phyloP scores from a whole-genome alignment of 192 early-diverging fungal species.

The Phycomyces blakesleeanus region DNA sequence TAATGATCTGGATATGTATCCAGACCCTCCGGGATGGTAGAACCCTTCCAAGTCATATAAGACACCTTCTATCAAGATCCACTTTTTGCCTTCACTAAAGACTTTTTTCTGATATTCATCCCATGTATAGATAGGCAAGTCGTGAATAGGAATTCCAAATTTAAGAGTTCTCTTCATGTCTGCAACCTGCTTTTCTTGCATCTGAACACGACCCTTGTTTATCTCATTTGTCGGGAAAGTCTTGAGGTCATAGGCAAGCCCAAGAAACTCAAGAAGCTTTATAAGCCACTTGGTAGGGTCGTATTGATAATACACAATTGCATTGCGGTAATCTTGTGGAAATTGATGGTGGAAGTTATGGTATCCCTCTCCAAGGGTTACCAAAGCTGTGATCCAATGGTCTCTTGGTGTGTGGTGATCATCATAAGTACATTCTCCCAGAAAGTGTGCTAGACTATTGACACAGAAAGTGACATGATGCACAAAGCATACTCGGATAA shows the following conservation, averaged over 20 bases:
- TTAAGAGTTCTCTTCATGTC: conserved; percentile 54
- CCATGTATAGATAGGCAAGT: conserved; percentile 67
- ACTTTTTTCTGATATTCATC: conserved; percentile 63
- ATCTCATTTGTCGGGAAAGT: conserved; percentile 81
- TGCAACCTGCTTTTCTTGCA: conserved; percentile 75
- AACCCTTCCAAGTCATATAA: conserved; percentile 81
- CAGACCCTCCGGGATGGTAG: conserved; percentile 85
- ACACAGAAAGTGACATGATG: conserved; percentile 91
- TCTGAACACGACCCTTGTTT: conserved; percentile 70
- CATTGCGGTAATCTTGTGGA: conserved; percentile 84
- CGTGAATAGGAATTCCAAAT: conserved; percentile 68
- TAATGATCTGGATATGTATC: conserved; percentile 62
- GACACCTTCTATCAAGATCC: conserved; percentile 81
- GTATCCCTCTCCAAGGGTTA: conserved; percentile 78
- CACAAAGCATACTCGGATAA: conserved; percentile 68
- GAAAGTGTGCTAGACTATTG: conserved; percentile 75
- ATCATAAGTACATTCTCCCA: conserved; percentile 74
- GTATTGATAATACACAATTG: conserved; percentile 73
- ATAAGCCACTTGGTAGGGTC: conserved; percentile 89
- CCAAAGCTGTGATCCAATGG: conserved; percentile 74
- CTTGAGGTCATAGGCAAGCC: conserved; percentile 69
- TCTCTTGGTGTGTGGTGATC: conserved; percentile 77
- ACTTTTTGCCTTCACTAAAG: conserved; percentile 61
- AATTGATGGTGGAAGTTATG: conserved; percentile 90
- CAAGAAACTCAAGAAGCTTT: conserved; percentile 45